Evolutionary conservation across 2,329 filamentous ascomycete species (phyloP), one percentile per base, ranked within the genome.

Genomic region (Cyphellophora europaea): DNA sequence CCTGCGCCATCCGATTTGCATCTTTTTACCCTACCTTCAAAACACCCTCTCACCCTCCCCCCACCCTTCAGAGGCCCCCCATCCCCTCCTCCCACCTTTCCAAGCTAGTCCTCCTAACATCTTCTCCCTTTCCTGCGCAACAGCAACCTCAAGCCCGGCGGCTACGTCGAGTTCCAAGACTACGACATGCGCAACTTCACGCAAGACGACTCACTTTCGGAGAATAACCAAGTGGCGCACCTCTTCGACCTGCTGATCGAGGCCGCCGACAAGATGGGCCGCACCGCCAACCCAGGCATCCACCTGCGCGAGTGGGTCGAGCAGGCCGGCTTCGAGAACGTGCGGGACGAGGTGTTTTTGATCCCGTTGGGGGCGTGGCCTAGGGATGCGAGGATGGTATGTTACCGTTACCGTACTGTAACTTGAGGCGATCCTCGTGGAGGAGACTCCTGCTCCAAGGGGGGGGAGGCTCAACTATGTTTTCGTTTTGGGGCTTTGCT

Each of bases 251-350:
- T 39, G 3, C 35, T 58, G 19, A 40, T 50, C 19, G 45, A 52
- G 27, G 54, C 54, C 10, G 53, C 50, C 13, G 41, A 41, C 25
- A 49, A 45, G 33, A 55, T 56, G 17, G 53, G 58, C 12, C 54
- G 58, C 19, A 43, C 42, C 5, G 49, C 58, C 49, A 47, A 50
- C 27, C 51, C 62, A 12, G 61, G 56, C 25, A 18, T 51, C 19
- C 37, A n/a, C 14, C 13, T 13, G 19, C 19, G 19, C 16, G 16
- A 37, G n/a, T 45, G 41, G 36, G 42, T 51, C 32, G 40, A 42
- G 19, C 47, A 51, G 6, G 49, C 46, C 8, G 51, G 51, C 8
- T 54, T 54, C 32, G 34, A 42, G 27, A 41, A 51, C 27, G 42
- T 54, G 3, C 21, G 45, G 5, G 29, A 40, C 15, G 28, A 59